These are phyloP conservation scores for Inosperma sp. DNA, from an alignment of 768 basidiomycete species.

Conservation along the genomic window DNA sequence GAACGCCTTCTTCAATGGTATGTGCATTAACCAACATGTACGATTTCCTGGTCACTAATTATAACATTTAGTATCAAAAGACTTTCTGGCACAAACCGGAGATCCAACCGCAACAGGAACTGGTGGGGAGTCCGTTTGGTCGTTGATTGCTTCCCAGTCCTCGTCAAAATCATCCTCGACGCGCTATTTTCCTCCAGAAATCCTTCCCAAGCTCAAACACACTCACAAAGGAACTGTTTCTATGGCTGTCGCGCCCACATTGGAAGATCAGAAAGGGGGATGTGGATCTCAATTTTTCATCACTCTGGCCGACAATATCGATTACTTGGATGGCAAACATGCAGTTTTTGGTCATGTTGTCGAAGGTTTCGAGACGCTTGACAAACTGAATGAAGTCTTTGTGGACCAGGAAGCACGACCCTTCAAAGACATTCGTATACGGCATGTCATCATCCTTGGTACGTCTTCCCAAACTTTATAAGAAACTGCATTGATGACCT, in stretches of 20 bases:
- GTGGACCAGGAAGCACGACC: conserved; percentile 86
- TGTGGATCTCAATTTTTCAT: conserved; percentile 97
- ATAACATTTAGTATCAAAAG: conserved; percentile 73
- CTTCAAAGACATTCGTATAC: conserved; percentile 88
- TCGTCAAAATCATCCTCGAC: conserved; percentile 36
- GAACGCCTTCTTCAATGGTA: conserved; percentile 98
- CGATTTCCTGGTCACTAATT: neutral
- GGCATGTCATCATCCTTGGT: conserved; percentile 96
- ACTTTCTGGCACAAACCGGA: conserved; percentile 95
- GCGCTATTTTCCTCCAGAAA: conserved; percentile 88
- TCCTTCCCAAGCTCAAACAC: conserved; percentile 81
- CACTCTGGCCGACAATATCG: conserved; percentile 84
- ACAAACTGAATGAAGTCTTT: conserved; percentile 90
- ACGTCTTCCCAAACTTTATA: conserved; percentile 14
- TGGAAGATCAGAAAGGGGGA: conserved; percentile 58
- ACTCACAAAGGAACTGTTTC: conserved; percentile 82
- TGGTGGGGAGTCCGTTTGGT: conserved; percentile 89
- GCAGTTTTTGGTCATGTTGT: conserved; percentile 95
- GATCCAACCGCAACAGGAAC: conserved; percentile 94
- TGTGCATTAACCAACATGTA: conserved; percentile 23
- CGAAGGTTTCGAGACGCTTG: conserved; percentile 87
- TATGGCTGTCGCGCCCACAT: conserved; percentile 91
- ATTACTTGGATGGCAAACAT: conserved; percentile 91
- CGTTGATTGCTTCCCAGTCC: conserved; percentile 55
- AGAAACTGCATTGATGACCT: neutral